These are phyloP conservation scores for Seiridium cupressi DNA, from an alignment of 2,329 filamentous ascomycete species.

Conservation along the genomic window DNA sequence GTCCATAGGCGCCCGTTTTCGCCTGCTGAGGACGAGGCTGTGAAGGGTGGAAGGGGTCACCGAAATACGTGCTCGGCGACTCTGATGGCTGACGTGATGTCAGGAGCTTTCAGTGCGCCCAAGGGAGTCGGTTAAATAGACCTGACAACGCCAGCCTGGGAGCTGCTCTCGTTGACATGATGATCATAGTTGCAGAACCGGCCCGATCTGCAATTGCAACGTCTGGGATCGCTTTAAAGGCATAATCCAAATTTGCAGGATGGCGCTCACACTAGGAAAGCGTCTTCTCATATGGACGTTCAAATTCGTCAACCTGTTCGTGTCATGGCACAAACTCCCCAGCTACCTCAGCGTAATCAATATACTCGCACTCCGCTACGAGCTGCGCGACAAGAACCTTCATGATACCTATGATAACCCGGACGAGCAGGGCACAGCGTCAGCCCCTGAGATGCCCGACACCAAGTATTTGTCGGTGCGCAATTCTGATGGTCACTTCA, in stretches of 20 bases:
- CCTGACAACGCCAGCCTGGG: not conserved
- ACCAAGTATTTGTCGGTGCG: conserved; percentile 31
- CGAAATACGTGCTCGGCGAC: not conserved
- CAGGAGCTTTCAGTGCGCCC: too few species aligned
- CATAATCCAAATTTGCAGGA: not conserved
- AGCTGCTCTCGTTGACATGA: too few species aligned
- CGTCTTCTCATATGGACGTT: conserved; percentile 21
- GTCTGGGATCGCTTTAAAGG: too few species aligned
- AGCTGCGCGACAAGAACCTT: conserved; percentile 41
- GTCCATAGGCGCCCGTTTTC: not conserved
- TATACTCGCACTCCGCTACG: conserved; percentile 35
- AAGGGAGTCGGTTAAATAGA: too few species aligned
- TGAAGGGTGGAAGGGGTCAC: not conserved
- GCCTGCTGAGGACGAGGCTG: not conserved
- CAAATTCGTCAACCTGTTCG: conserved; percentile 18
- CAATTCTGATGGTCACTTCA: conserved; percentile 43
- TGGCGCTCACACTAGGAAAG: conserved; percentile 1
- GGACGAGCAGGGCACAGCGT: conserved; percentile 31
- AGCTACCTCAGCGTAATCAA: conserved; percentile 38
- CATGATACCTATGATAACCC: conserved; percentile 38
- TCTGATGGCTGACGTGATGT: not conserved
- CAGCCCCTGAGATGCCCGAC: conserved; percentile 21
- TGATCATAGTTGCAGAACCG: too few species aligned
- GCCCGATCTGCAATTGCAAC: too few species aligned
- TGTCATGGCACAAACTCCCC: conserved; percentile 41